Evolutionary conservation across 2,329 filamentous ascomycete species (phyloP).

Genomic region (Claviceps sorghi): DNA sequence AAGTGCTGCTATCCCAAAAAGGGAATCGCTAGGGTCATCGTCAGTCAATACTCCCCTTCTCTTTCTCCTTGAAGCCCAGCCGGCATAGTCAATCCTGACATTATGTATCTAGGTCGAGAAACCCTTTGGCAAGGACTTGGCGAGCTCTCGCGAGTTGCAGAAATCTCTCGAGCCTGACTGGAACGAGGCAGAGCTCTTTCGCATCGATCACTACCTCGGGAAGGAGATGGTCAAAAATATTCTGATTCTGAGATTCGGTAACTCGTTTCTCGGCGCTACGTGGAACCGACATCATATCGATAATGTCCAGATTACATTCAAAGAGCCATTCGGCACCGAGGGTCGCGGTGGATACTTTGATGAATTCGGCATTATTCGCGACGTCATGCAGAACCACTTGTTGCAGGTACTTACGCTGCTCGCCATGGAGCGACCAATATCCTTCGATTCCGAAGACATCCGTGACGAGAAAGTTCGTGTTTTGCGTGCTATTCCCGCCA

Average conservation of each 20-base stretch:
- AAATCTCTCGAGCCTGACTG: conserved; percentile 92
- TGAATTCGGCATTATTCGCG: conserved; percentile 97
- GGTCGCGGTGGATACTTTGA: conserved; percentile 98
- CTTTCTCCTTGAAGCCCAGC: too few relatives aligned
- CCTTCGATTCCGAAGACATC: conserved; percentile 95
- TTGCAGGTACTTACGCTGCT: conserved; percentile 91
- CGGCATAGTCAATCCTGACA: neutral
- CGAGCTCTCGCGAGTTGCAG: conserved; percentile 85
- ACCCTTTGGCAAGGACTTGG: conserved; percentile 94
- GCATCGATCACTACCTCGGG: conserved; percentile 97
- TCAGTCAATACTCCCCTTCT: conserved; percentile 22
- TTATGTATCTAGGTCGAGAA: conserved; percentile 69
- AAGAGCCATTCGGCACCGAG: conserved; percentile 97
- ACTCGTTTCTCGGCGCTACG: conserved; percentile 95
- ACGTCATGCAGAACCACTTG: conserved; percentile 99
- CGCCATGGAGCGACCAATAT: conserved; percentile 96
- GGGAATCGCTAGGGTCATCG: conserved; percentile 87
- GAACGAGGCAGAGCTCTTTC: conserved; percentile 98
- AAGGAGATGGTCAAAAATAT: conserved; percentile 99
- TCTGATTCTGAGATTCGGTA: conserved; percentile 91
- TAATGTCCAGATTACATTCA: conserved; percentile 98
- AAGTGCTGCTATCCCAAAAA: conserved; percentile 87
- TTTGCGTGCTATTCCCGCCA: conserved; percentile 78
- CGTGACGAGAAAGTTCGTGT: conserved; percentile 98
- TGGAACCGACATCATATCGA: conserved; percentile 99